These are phyloP conservation scores for Dactylellina haptotyla DNA, from an alignment of 2,329 filamentous ascomycete species.

Conservation along the genomic window DNA sequence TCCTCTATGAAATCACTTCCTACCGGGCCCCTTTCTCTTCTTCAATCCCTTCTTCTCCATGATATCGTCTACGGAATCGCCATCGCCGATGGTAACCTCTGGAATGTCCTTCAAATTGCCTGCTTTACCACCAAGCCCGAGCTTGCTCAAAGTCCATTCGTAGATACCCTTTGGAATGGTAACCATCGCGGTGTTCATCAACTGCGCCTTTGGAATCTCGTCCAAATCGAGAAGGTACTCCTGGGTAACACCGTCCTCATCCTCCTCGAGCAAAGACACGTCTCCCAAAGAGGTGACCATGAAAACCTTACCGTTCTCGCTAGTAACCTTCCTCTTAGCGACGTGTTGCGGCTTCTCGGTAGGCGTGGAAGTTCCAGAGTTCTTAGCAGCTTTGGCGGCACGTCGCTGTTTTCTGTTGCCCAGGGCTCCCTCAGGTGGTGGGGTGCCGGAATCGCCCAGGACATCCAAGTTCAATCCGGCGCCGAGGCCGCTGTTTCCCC, in stretches of 20 bases:
- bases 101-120: slow-evolving; percentile 61
- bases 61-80: slow-evolving; percentile 63
- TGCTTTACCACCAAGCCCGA: slow-evolving; percentile 60
- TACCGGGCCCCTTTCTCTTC: slow-evolving; percentile 37
- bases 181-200: slow-evolving; percentile 84
- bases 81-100: slow-evolving; percentile 60
- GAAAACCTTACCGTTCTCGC: slow-evolving; percentile 93
- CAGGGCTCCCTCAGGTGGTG: slow-evolving; percentile 35
- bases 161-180: slow-evolving; percentile 80
- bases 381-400: slow-evolving; percentile 61
- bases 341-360: slow-evolving; percentile 74
- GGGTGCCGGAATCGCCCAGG: slow-evolving; percentile 31
- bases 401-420: slow-evolving; percentile 65
- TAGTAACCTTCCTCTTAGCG: slow-evolving; percentile 81
- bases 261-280: slow-evolving; percentile 92
- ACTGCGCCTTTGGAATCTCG: slow-evolving; percentile 79
- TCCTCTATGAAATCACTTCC: slow-evolving; percentile 21
- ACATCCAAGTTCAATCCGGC: slow-evolving; percentile 53
- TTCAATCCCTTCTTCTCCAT: slow-evolving; percentile 52
- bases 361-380: slow-evolving; percentile 67
- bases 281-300: slow-evolving; percentile 92
- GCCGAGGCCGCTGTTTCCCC: slow-evolving; percentile 72
- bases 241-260: slow-evolving; percentile 82
- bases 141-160: slow-evolving; percentile 67
- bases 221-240: slow-evolving; percentile 90